These are phyloP conservation scores for Rhododendron griersonianum DNA, from an alignment of 148 eudicot genomes.

Conservation along the genomic window DNA sequence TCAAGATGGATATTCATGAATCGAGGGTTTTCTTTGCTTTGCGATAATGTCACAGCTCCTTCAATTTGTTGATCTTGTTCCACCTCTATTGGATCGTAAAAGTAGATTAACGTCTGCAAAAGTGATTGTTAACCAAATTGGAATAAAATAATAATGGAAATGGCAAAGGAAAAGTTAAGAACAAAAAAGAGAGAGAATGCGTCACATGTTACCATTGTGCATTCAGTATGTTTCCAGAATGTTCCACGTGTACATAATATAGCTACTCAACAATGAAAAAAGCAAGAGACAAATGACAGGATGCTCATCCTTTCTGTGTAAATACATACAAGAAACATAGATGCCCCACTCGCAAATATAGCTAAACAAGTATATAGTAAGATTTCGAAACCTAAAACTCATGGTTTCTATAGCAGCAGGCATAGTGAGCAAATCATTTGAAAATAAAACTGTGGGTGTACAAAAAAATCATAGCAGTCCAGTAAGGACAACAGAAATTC, in stretches of 20 bases:
- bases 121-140: not conserved
- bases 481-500: not conserved
- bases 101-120: constrained; percentile 76
- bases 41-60: constrained; percentile 75
- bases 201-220: not conserved
- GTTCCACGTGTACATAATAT: not conserved
- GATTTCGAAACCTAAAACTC: not conserved
- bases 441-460: not conserved
- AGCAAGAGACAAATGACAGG: not conserved
- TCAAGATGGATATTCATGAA: constrained; percentile 85
- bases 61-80: constrained; percentile 90
- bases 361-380: not conserved
- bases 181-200: not conserved
- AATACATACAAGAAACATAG: not conserved
- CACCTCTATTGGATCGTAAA: constrained; percentile 82
- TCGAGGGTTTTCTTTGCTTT: constrained; percentile 85
- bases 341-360: not conserved
- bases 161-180: not conserved
- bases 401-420: not conserved
- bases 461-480: not conserved
- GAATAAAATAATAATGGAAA: not conserved
- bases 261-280: not conserved
- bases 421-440: not conserved
- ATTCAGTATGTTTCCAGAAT: not conserved
- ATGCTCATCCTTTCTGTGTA: not conserved